These are phyloP conservation scores for Collybiopsis luxurians DNA, from an alignment of 768 basidiomycete genomes.

Conservation along the genomic window DNA sequence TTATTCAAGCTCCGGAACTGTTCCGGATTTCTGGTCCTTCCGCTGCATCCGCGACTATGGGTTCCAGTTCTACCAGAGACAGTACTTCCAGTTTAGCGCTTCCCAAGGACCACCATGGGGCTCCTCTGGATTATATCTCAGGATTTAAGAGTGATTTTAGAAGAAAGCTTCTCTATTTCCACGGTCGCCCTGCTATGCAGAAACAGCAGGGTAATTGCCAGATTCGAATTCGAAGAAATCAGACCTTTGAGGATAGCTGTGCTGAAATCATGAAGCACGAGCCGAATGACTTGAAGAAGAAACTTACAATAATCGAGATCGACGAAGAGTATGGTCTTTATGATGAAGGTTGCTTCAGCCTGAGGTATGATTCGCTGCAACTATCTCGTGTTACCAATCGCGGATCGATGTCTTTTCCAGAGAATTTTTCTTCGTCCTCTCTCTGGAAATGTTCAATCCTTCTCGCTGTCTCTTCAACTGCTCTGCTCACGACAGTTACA, in stretches of 20 bases:
- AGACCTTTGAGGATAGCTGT: slow-evolving; percentile 99
- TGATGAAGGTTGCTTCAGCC: slow-evolving; percentile 97
- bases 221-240: slow-evolving; percentile 96
- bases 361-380: slow-evolving; percentile 58
- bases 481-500: slow-evolving; percentile 99
- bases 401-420: slow-evolving; percentile 36
- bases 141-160: slow-evolving; percentile 99
- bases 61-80: too few species aligned
- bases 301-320: slow-evolving; percentile 99
- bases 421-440: slow-evolving; percentile 99
- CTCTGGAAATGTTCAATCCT: slow-evolving; percentile 99
- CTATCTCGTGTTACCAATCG: background rate
- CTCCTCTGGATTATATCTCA: too few species aligned
- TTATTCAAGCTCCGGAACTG: slow-evolving; percentile 80
- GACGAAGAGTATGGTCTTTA: slow-evolving; percentile 98
- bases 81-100: too few species aligned
- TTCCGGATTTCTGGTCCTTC: slow-evolving; percentile 99
- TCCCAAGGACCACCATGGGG: too few species aligned
- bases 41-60: too few species aligned
- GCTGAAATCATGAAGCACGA: slow-evolving; percentile 99
- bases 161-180: slow-evolving; percentile 98
- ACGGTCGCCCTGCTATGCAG: slow-evolving; percentile 96
- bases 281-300: slow-evolving; percentile 96
- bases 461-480: slow-evolving; percentile 99
- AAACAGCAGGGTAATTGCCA: slow-evolving; percentile 99